These are phyloP conservation scores for Diaporthe ampelina DNA, from an alignment of 2,329 filamentous ascomycete genomes.

Conservation along the genomic window DNA sequence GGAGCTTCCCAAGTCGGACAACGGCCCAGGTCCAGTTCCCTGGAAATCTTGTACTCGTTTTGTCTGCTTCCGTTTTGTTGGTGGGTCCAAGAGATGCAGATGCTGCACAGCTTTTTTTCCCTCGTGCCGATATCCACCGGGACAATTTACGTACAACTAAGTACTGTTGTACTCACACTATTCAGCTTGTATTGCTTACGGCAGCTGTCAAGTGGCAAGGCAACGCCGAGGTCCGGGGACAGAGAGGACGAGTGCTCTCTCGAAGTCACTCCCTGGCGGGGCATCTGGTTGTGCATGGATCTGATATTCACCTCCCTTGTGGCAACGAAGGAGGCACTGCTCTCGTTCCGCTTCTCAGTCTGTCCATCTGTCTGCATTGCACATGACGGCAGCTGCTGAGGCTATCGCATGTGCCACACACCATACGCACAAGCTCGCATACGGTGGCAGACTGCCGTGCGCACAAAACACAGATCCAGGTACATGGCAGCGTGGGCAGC, in stretches of 20 bases:
- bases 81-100: conserved; percentile 29
- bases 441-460: not conserved
- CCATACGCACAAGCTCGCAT: not conserved
- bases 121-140: conserved; percentile 28
- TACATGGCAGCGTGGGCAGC: not conserved
- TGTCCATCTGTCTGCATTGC: not conserved
- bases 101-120: conserved; percentile 8
- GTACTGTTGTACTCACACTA: not conserved
- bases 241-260: not conserved
- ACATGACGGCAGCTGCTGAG: conserved; percentile 11
- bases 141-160: not conserved
- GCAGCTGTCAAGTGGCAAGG: conserved; percentile 18
- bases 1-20: conserved; percentile 32
- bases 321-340: conserved; percentile 8
- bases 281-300: not conserved
- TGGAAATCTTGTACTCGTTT: conserved; percentile 26
- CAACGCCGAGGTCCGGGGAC: conserved; percentile 23
- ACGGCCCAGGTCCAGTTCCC: conserved; percentile 26
- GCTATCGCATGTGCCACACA: not conserved
- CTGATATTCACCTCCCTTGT: conserved; percentile 20
- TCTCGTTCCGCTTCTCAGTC: not conserved
- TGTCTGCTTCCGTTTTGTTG: conserved; percentile 33
- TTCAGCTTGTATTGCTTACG: not conserved
- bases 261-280: not conserved
- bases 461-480: not conserved